Evolutionary conservation across 192 early-diverging fungal species (phyloP), one percentile per base, ranked within the genome.

Genomic region (Rhizophagus prolifer): DNA sequence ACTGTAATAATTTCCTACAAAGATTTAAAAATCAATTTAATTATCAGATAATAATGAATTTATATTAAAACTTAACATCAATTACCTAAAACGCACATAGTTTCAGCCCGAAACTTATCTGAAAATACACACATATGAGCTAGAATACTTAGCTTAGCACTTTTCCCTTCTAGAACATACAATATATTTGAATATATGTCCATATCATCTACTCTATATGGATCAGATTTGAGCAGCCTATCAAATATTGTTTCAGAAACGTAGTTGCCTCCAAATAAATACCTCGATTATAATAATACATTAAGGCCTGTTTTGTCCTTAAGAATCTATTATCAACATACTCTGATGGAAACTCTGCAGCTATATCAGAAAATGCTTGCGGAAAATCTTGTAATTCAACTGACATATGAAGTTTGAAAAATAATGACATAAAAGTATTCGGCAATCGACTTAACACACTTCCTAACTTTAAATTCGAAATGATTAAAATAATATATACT

Each of bases 171-270:
- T 76, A 91, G 87, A 0, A 95, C 89, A 83, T 90, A 98, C 16
- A 99, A 87, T 16, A 95, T 85, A 82, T 96, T 94, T 8, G 96
- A 96, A 79, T 93, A 95, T 8, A 92, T 78, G 78, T 98, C 96
- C 81, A 91, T 85, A 61, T 89, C 83, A 77, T 98, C 96, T 8
- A 99, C 76, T 9, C 90, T 82, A 82, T 88, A 90, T 4, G 97
- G 97, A 74, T 98, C 90, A 8, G 80, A 72, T 66, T 85, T 74
- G 23, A 90, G 87, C 54, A 97, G 79, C 16, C 86, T 83, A 30
- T 91, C 90, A 84, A 96, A 99, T 41, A 86, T 71, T 25, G 78
- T 79, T 10, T 87, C 85, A 0, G 95, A 90, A 76, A 90, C 41
- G 10, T 8, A 12, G 41, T 44, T 44, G 1, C 10, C 2, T 44